phyloP scores from a whole-genome alignment of 192 early-diverging fungal species.

The Diversispora epigaea region DNA sequence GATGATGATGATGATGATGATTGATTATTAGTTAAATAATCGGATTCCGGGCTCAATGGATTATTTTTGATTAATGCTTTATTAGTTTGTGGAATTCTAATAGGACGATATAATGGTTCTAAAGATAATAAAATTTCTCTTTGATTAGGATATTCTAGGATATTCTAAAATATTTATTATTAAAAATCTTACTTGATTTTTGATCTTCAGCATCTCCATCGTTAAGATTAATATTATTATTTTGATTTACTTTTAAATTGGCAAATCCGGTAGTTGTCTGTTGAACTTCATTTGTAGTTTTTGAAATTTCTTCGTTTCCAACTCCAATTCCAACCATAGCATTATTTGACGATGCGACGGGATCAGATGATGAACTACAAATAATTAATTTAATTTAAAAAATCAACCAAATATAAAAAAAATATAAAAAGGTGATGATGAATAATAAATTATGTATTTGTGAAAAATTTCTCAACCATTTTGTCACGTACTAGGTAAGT shows the following conservation, averaged over 20 bases:
- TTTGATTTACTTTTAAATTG: slow-evolving; percentile 15
- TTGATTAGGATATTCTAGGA: not conserved
- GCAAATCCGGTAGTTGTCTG: slow-evolving; percentile 23
- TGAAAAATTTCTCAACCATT: too few species aligned
- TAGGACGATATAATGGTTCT: slow-evolving; percentile 19
- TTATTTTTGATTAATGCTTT: slow-evolving; percentile 7
- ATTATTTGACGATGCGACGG: not conserved
- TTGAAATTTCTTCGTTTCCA: not conserved
- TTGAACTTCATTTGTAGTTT: slow-evolving; percentile 13
- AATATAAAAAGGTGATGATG: not conserved
- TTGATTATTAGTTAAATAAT: not conserved
- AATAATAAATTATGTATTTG: too few species aligned
- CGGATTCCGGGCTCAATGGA: not conserved
- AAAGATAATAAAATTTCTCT: not conserved
- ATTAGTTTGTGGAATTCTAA: slow-evolving; percentile 12
- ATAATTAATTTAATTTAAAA: not conserved
- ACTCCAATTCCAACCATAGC: too few species aligned
- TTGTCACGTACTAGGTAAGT: too few species aligned
- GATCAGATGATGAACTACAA: not conserved
- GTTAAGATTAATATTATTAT: not conserved
- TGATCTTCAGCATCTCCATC: not conserved
- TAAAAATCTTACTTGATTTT: slow-evolving; percentile 9
- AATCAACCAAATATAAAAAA: not conserved
- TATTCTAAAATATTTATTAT: not conserved
- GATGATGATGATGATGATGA: not conserved